Base-by-base conservation (phyloP, 148 eudicot species). In the Silene conica region DNA sequence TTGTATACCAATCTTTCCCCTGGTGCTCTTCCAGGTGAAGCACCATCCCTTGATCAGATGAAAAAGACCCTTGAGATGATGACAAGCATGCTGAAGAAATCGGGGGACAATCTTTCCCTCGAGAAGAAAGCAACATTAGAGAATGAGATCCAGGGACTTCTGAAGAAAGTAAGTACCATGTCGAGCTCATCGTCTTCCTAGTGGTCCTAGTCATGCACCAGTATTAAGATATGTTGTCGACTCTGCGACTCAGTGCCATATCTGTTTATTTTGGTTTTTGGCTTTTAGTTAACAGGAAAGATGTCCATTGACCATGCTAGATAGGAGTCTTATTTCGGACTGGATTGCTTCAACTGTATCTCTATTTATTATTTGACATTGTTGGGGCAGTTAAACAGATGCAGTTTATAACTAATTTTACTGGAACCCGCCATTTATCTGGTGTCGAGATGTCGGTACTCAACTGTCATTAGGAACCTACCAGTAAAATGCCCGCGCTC, bases 11-110 rank as follows among this genome's bases (percentile, higher is more conserved):
- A 34, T 38, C 10, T 65, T 14, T 15, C 50, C 28, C 74, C 41
- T 31, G 63, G 67, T 67, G 69, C 64, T 31, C 68, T 7, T 56
- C 74, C 66, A 12, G 18, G 63, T 57, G 72, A 77, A 56, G 77
- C 78, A 7, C 90, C 82, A 0, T 85, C 89, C 67, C 79, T 93
- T 60, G 80, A 46, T 45, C 74, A 60, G 18, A 86, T 94, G 20
- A 88, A 79, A 81, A 76, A 83, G 84, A 87, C 84, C 69, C 94
- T 94, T 46, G 90, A 88, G 83, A 70, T 80, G 80, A 94, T 94
- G 97, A 89, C 85, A 0, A 26, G 80, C 31, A 86, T 89, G 87
- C 84, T 92, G 84, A 90, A 92, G 90, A 86, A 88, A 63, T 80
- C 87, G 0, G 97, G 97, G 31, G 67, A 88, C 68, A 82, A 72